Evolutionary conservation across 2,329 filamentous ascomycete species (phyloP).

Genomic region (Aspergillus costaricaensis): DNA sequence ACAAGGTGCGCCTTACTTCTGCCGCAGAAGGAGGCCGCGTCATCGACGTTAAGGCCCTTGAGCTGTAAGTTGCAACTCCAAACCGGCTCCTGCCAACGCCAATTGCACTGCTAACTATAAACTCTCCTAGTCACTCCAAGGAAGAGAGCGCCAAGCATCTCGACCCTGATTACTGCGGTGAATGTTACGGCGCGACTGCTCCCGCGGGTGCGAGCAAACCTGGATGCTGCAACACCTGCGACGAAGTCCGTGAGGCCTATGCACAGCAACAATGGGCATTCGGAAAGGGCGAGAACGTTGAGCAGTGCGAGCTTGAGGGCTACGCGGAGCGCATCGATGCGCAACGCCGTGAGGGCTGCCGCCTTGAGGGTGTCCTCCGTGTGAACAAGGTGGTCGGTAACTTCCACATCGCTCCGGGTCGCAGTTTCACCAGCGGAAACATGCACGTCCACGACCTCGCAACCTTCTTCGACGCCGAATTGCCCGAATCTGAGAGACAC

Average conservation of each 20-base stretch:
- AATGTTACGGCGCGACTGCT: constrained; percentile 86
- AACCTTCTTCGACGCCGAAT: constrained; percentile 76
- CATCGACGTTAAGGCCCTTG: constrained; percentile 69
- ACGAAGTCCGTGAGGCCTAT: constrained; percentile 95
- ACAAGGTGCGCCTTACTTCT: constrained; percentile 80
- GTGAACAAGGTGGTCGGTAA: constrained; percentile 99
- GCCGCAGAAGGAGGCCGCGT: constrained; percentile 72
- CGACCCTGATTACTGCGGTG: constrained; percentile 88
- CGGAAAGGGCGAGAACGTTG: constrained; percentile 84
- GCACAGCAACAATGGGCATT: constrained; percentile 90
- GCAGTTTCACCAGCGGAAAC: constrained; percentile 93
- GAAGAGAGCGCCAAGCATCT: constrained; percentile 75
- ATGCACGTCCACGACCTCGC: constrained; percentile 97
- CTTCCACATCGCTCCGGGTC: constrained; percentile 95
- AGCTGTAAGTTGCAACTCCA: constrained; percentile 59
- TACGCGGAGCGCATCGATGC: constrained; percentile 85
- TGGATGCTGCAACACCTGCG: constrained; percentile 97
- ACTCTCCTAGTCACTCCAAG: constrained; percentile 58
- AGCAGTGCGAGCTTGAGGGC: constrained; percentile 93
- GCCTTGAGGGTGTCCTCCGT: constrained; percentile 84
- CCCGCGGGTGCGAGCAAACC: constrained; percentile 71
- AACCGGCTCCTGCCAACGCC: not conserved
- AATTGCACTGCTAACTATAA: not conserved
- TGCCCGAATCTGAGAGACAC: constrained; percentile 67
- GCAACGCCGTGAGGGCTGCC: constrained; percentile 89